Conservation (phyloP, 495 filamentous ascomycete species). For the Saxispiralis lemnorum region DNA sequence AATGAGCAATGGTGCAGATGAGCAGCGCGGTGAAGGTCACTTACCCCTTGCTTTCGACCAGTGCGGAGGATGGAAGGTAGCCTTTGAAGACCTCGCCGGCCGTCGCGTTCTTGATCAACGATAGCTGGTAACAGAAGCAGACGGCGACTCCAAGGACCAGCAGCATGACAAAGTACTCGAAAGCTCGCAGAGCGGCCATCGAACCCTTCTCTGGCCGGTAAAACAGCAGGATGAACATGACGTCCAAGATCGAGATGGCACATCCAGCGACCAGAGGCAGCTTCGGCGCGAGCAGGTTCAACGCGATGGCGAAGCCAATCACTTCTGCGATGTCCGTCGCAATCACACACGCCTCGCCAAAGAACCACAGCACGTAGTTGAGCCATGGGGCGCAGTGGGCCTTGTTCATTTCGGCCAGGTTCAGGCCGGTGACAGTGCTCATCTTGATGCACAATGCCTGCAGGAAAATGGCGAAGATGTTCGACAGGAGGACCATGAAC, state of each 20-base stretch:
- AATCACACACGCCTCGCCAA: conserved; percentile 67
- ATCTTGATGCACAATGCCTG: conserved; percentile 72
- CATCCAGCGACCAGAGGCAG: conserved; percentile 76
- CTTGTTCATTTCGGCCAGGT: conserved; percentile 62
- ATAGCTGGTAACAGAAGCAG: conserved; percentile 84
- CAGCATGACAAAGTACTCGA: conserved; percentile 64
- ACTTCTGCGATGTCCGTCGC: conserved; percentile 89
- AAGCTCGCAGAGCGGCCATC: conserved; percentile 54
- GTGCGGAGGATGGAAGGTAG: conserved; percentile 59
- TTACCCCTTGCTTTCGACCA: conserved; percentile 35
- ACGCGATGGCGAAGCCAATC: conserved; percentile 77
- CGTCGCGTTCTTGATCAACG: conserved; percentile 49
- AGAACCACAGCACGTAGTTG: conserved; percentile 52
- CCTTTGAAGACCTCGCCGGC: conserved; percentile 65
- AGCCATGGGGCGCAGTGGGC: conserved; percentile 62
- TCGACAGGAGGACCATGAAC: conserved; percentile 68
- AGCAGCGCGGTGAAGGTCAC: too few species aligned
- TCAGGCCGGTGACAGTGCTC: conserved; percentile 68
- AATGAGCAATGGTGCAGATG: conserved; percentile 16
- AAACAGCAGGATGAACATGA: conserved; percentile 70
- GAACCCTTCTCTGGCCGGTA: conserved; percentile 38
- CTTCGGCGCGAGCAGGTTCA: conserved; percentile 51
- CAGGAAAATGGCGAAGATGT: conserved; percentile 67
- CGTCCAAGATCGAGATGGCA: conserved; percentile 68
- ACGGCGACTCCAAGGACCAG: conserved; percentile 70